These are phyloP conservation scores for Pseudopithomyces maydicus DNA, from an alignment of 2,329 filamentous ascomycete genomes.

Conservation along the genomic window DNA sequence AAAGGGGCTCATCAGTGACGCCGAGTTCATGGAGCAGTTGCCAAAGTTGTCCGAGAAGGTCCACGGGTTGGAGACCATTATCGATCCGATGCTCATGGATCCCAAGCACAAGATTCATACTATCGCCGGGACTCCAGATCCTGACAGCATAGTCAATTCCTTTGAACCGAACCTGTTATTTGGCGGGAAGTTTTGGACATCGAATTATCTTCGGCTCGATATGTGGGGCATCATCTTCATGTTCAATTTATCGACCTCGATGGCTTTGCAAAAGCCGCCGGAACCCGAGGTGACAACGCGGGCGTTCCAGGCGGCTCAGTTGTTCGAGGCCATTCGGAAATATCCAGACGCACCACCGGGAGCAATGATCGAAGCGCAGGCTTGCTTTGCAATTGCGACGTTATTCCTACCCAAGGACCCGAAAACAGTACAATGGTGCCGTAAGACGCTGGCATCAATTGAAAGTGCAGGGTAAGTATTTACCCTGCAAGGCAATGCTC, in stretches of 20 bases:
- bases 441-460: slow-evolving; percentile 76
- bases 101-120: slow-evolving; percentile 66
- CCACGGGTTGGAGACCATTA: slow-evolving; percentile 51
- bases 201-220: slow-evolving; percentile 77
- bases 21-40: slow-evolving; percentile 69
- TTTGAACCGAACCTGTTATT: slow-evolving; percentile 71
- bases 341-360: slow-evolving; percentile 75
- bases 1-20: slow-evolving; percentile 65
- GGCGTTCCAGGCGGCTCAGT: slow-evolving; percentile 73
- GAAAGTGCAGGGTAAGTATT: slow-evolving; percentile 76
- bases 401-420: slow-evolving; percentile 80
- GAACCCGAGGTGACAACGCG: slow-evolving; percentile 62
- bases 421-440: slow-evolving; percentile 77
- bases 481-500: neutral
- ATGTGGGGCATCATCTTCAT: slow-evolving; percentile 80
- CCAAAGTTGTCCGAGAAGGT: slow-evolving; percentile 50
- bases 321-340: slow-evolving; percentile 77
- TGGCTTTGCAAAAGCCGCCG: slow-evolving; percentile 58
- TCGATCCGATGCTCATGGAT: slow-evolving; percentile 68
- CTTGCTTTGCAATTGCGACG: slow-evolving; percentile 74
- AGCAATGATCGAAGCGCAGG: slow-evolving; percentile 73
- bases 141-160: slow-evolving; percentile 74
- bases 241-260: slow-evolving; percentile 75
- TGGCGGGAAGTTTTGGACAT: slow-evolving; percentile 70
- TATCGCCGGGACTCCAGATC: slow-evolving; percentile 61